Percentiles rank a stretch among this genome's conserved stretches.
phyloP scores from a whole-genome alignment of 1,284 basidiomycete genomes.

The Cerrena zonata region DNA sequence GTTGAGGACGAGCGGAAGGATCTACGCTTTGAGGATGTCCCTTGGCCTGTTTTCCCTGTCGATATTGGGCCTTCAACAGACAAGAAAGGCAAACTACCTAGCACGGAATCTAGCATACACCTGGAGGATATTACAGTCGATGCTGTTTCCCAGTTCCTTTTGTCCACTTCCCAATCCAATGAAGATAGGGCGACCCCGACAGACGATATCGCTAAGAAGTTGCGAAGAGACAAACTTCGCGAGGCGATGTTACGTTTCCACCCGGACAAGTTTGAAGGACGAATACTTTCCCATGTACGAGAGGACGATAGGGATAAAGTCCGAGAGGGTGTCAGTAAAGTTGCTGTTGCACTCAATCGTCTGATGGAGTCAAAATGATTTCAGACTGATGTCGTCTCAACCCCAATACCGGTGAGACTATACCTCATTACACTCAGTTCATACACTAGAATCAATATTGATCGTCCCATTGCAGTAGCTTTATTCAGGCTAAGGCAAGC shows the following conservation, averaged over 20 bases:
- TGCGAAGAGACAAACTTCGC: conserved; percentile 56
- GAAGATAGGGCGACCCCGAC: background rate
- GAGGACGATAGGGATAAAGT: conserved; percentile 65
- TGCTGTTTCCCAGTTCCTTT: conserved; percentile 58
- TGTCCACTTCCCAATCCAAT: conserved; percentile 24
- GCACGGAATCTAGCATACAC: conserved; percentile 15
- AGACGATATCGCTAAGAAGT: conserved; percentile 25
- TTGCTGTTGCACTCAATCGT: conserved; percentile 29
- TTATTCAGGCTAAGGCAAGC: too few relatives aligned
- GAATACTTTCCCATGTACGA: conserved; percentile 55
- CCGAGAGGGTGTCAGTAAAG: conserved; percentile 71
- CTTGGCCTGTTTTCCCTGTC: conserved; percentile 66
- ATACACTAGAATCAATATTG: too few relatives aligned
- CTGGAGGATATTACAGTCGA: conserved; percentile 53
- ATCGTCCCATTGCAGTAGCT: too few relatives aligned
- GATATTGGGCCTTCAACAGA: conserved; percentile 13
- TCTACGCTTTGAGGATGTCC: conserved; percentile 62
- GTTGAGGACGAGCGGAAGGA: conserved; percentile 7
- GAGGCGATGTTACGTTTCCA: conserved; percentile 77
- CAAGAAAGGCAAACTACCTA: conserved; percentile 11
- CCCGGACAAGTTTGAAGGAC: conserved; percentile 80
- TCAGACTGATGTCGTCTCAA: background rate
- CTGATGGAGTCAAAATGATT: conserved; percentile 16
- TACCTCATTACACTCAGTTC: background rate
- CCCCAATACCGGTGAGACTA: background rate